Evolutionary conservation across 352 stramenopile genomes (phyloP).

Genomic region (Peronospora belbahrii): DNA sequence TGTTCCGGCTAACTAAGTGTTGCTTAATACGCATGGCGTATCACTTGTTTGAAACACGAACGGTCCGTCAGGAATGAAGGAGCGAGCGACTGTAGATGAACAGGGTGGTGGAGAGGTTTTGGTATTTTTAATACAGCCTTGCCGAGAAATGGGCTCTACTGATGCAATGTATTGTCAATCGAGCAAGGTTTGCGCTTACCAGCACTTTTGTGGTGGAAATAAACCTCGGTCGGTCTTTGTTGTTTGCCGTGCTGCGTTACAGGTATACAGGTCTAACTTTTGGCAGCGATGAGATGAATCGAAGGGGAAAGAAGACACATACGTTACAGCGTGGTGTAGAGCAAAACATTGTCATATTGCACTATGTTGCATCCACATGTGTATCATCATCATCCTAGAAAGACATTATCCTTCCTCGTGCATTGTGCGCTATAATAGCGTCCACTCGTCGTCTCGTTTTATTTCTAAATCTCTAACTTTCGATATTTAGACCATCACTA

Average conservation of each 20-base stretch:
- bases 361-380: too few species aligned
- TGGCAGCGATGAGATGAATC: too few species aligned
- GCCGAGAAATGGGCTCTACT: conserved; percentile 73
- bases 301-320: too few species aligned
- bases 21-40: conserved; percentile 12
- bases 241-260: conserved; percentile 20
- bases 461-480: too few species aligned
- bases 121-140: conserved; percentile 75
- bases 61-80: conserved; percentile 18
- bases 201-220: conserved; percentile 13
- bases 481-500: too few species aligned
- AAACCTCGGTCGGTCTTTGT: conserved; percentile 12
- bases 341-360: too few species aligned
- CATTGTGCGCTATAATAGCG: too few species aligned
- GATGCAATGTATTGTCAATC: conserved; percentile 29
- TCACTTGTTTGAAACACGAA: conserved; percentile 27
- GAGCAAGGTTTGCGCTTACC: conserved; percentile 26
- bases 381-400: too few species aligned
- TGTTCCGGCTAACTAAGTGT: conserved; percentile 78
- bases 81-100: conserved; percentile 41
- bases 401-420: too few species aligned
- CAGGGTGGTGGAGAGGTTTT: conserved; percentile 35
- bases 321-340: too few species aligned
- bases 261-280: conserved; percentile 16
- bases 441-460: too few species aligned